Conservation (phyloP, 352 stramenopile genomes). For the Blastocystis sp. region DNA sequence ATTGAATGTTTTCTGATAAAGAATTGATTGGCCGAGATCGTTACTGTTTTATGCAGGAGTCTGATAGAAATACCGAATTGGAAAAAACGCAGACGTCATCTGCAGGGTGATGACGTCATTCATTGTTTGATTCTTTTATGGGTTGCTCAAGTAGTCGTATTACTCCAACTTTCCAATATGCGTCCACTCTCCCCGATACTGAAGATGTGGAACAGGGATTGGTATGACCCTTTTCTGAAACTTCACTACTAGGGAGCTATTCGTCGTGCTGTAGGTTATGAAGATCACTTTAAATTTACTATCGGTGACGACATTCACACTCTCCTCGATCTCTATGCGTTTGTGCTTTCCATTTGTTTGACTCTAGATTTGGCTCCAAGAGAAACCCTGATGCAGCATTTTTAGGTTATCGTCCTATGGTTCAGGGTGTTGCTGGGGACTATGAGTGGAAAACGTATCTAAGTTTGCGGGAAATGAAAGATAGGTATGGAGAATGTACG, state of each 20-base stretch:
- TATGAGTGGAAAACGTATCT: slow-evolving; percentile 27
- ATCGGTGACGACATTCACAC: not conserved
- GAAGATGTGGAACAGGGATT: slow-evolving; percentile 36
- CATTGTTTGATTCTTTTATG: not conserved
- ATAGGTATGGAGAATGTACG: slow-evolving; percentile 37
- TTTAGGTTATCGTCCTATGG: slow-evolving; percentile 27
- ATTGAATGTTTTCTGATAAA: too few species aligned
- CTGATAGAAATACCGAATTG: too few species aligned
- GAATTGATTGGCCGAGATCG: too few species aligned
- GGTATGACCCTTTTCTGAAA: not conserved
- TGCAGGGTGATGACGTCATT: not conserved
- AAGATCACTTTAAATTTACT: slow-evolving; percentile 8
- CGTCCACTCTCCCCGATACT: slow-evolving; percentile 29
- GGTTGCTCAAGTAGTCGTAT: slow-evolving; percentile 35
- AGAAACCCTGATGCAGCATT: not conserved
- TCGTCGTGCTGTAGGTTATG: slow-evolving; percentile 4
- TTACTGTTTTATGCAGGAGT: too few species aligned
- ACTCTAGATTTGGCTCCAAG: slow-evolving; percentile 24
- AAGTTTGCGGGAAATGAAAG: not conserved
- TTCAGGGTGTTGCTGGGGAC: not conserved
- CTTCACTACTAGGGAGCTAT: slow-evolving; percentile 35
- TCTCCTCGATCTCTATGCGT: slow-evolving; percentile 46
- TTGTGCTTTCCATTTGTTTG: not conserved
- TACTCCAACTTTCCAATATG: slow-evolving; percentile 32
- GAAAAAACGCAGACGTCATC: not conserved